phyloP scores from a whole-genome alignment of 768 basidiomycete genomes.

The Collybiopsis luxurians region DNA sequence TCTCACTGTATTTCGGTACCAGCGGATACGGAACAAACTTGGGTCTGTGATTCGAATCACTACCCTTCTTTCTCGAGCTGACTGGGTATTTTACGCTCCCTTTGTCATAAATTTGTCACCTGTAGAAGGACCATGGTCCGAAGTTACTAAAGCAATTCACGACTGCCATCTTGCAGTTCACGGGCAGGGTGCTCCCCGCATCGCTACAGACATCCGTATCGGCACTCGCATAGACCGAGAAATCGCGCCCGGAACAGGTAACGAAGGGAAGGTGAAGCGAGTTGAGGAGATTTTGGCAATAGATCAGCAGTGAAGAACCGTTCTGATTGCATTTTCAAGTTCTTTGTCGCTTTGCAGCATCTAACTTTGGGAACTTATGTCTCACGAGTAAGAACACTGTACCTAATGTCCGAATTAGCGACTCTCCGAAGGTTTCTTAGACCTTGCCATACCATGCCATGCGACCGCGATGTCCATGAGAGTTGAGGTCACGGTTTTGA shows the following conservation, averaged over 20 bases:
- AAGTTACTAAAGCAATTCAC: slow-evolving; percentile 84
- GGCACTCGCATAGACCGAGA: slow-evolving; percentile 81
- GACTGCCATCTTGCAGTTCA: slow-evolving; percentile 90
- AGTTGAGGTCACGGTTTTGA: too few species aligned
- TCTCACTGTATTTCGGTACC: not conserved
- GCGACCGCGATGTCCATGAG: too few species aligned
- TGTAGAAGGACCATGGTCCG: slow-evolving; percentile 80
- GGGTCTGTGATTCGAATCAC: slow-evolving; percentile 34
- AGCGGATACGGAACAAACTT: slow-evolving; percentile 94
- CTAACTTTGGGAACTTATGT: too few species aligned
- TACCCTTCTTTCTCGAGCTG: not conserved
- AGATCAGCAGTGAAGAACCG: not conserved
- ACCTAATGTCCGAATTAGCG: too few species aligned
- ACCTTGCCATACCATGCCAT: too few species aligned
- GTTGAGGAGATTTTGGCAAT: slow-evolving; percentile 73
- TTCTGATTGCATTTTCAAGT: too few species aligned
- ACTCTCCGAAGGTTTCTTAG: too few species aligned
- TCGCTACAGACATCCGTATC: slow-evolving; percentile 93
- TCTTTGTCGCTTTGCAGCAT: too few species aligned
- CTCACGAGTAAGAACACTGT: too few species aligned
- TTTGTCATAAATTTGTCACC: too few species aligned
- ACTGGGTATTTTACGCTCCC: not conserved
- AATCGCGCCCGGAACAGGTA: slow-evolving; percentile 63
- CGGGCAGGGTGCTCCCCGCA: slow-evolving; percentile 65
- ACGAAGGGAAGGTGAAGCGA: slow-evolving; percentile 74